Evolutionary conservation across 306 rosid species (phyloP).

Genomic region (Styphnolobium japonicum): DNA sequence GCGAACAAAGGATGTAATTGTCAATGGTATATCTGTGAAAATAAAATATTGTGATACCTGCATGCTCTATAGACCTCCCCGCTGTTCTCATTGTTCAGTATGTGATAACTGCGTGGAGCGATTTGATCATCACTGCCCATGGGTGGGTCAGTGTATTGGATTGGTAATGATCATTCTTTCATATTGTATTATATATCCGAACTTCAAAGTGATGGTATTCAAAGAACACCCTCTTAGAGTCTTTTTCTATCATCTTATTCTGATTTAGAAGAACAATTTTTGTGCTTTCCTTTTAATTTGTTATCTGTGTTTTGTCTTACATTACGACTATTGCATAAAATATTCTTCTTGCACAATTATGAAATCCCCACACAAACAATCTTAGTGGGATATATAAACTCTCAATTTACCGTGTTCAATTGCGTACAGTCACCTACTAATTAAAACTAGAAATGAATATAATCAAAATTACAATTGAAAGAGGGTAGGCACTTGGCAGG

Average conservation of each 20-base stretch:
- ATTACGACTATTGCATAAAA: not conserved
- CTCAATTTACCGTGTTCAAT: not conserved
- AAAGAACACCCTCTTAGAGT: not conserved
- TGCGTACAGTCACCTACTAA: not conserved
- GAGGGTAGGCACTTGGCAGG: not conserved
- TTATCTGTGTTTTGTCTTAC: not conserved
- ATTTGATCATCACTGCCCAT: conserved; percentile 93
- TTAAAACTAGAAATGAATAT: not conserved
- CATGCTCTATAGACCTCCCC: conserved; percentile 74
- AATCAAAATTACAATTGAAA: not conserved
- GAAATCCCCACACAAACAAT: not conserved
- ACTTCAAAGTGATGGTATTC: not conserved
- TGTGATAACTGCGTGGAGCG: conserved; percentile 82
- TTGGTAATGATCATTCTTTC: conserved; percentile 45
- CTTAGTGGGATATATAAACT: not conserved
- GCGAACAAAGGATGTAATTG: conserved; percentile 53
- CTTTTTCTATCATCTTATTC: not conserved
- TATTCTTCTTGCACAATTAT: not conserved
- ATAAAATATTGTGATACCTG: conserved; percentile 77
- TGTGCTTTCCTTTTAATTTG: not conserved
- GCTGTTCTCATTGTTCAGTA: conserved; percentile 77
- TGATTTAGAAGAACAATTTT: not conserved
- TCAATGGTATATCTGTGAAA: conserved; percentile 53
- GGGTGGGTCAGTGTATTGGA: conserved; percentile 92
- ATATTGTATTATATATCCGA: not conserved